Conservation (phyloP, 2,329 filamentous ascomycete species). For the Lachnellula hyalina region DNA sequence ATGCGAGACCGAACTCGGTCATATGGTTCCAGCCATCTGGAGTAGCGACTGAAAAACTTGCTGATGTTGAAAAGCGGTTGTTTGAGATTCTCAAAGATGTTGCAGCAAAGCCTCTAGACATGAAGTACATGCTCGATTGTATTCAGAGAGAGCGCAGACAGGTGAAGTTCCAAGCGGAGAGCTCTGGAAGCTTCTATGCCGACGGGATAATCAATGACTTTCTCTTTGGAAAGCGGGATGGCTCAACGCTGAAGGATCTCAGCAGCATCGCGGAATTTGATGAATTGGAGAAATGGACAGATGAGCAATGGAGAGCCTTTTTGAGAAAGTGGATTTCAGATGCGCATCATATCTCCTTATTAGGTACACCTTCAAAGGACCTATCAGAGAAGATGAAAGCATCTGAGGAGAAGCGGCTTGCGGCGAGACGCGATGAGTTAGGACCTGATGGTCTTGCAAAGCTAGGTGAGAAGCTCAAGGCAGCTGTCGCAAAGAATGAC, state of each 20-base stretch:
- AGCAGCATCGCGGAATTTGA: constrained; percentile 57
- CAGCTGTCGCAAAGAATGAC: constrained; percentile 84
- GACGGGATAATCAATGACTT: constrained; percentile 87
- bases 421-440: constrained; percentile 70
- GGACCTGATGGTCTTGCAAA: constrained; percentile 76
- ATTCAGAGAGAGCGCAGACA: constrained; percentile 76
- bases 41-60: constrained; percentile 81
- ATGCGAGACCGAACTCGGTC: constrained; percentile 73
- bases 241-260: constrained; percentile 64
- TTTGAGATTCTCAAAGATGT: constrained; percentile 80
- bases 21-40: constrained; percentile 83
- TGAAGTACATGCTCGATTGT: constrained; percentile 86
- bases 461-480: constrained; percentile 69
- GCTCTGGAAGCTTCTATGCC: constrained; percentile 73
- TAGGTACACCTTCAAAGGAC: constrained; percentile 78
- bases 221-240: constrained; percentile 81
- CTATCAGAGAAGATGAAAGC: constrained; percentile 76
- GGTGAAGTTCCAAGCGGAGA: constrained; percentile 78
- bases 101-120: constrained; percentile 73
- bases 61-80: constrained; percentile 77
- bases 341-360: constrained; percentile 78
- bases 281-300: constrained; percentile 70
- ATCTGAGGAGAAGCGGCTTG: constrained; percentile 73
- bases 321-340: constrained; percentile 80
- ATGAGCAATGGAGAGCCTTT: constrained; percentile 77